Conservation (phyloP, 176 grass and related monocot species). For the Paspalum vaginatum region DNA sequence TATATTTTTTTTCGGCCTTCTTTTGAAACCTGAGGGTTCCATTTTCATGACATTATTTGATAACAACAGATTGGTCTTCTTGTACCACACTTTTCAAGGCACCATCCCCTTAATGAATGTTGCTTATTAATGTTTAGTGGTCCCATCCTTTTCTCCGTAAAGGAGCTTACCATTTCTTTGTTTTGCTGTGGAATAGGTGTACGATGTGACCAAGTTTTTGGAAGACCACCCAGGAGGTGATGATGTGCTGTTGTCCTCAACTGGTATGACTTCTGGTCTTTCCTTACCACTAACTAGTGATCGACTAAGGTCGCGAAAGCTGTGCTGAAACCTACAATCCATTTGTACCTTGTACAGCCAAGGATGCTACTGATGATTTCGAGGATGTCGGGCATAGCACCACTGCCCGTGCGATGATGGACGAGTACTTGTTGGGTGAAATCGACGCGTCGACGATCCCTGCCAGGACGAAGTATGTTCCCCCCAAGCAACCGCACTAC, state of each 20-base stretch:
- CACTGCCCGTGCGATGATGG: conserved; percentile 79
- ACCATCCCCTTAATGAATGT: background rate
- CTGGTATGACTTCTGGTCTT: conserved; percentile 49
- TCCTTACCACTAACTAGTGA: background rate
- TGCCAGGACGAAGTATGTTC: conserved; percentile 52
- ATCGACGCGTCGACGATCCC: conserved; percentile 67
- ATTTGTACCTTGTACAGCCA: conserved; percentile 46
- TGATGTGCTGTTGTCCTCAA: conserved; percentile 82
- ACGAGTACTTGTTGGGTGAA: conserved; percentile 61
- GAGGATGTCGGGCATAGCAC: conserved; percentile 89
- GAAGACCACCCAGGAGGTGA: conserved; percentile 90
- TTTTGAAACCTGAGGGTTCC: background rate
- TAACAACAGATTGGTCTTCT: too few relatives aligned
- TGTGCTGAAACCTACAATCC: background rate
- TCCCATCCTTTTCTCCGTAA: background rate
- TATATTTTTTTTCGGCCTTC: background rate
- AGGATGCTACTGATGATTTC: conserved; percentile 89
- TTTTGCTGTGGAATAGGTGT: conserved; percentile 54
- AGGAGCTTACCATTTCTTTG: background rate
- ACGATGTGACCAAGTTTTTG: conserved; percentile 77
- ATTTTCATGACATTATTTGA: background rate
- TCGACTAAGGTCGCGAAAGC: background rate
- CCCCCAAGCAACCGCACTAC: conserved; percentile 87
- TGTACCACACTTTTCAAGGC: background rate
- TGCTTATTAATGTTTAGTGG: background rate